Conservation (phyloP, 192 early-diverging fungal species). For the Mortierella hygrophila region DNA sequence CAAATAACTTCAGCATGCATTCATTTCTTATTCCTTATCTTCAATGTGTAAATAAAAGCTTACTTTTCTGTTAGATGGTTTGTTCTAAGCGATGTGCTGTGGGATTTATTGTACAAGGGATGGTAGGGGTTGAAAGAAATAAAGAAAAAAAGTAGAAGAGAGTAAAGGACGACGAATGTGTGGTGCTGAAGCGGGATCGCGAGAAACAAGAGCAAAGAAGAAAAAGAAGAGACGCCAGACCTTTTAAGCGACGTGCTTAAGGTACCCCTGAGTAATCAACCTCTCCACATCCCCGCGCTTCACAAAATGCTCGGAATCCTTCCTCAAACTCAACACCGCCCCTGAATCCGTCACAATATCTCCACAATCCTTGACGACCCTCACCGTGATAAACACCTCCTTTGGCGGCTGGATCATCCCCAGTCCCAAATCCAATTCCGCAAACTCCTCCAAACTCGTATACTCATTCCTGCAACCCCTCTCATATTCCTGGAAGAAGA, state of each 20-base stretch:
- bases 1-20: too few relatives aligned
- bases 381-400: conserved; percentile 93
- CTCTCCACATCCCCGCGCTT: conserved; percentile 90
- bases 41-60: too few relatives aligned
- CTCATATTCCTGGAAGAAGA: conserved; percentile 76
- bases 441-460: conserved; percentile 60
- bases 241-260: conserved; percentile 74
- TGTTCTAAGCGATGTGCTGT: too few relatives aligned
- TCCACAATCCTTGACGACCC: conserved; percentile 90
- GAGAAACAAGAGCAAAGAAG: neutral
- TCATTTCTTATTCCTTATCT: too few relatives aligned
- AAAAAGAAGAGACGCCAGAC: neutral
- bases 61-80: too few relatives aligned
- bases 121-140: too few relatives aligned
- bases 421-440: conserved; percentile 78
- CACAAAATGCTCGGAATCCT: conserved; percentile 89
- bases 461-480: conserved; percentile 73
- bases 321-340: conserved; percentile 74
- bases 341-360: conserved; percentile 93
- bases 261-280: conserved; percentile 86
- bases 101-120: too few relatives aligned
- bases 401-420: conserved; percentile 85
- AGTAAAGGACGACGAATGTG: too few relatives aligned
- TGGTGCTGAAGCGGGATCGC: too few relatives aligned
- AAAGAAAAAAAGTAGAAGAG: too few relatives aligned